Percentiles rank a stretch among this genome's conserved stretches.
Conservation (phyloP, 306 rosid genomes). For the Luffa aegyptiaca region DNA sequence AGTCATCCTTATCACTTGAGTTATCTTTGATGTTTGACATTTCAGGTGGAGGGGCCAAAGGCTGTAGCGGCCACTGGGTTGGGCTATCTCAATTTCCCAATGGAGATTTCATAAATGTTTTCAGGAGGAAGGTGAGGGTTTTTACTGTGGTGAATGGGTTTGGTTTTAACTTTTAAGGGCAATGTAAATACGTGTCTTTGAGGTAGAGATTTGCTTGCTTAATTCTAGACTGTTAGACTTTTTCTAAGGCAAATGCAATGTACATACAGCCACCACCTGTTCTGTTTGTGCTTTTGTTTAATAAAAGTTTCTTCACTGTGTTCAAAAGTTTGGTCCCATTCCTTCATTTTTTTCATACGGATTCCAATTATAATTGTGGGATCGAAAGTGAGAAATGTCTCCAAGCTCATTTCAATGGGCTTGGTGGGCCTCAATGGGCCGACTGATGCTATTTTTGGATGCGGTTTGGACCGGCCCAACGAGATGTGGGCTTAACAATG, state of each 20-base stretch:
- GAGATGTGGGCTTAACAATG: neutral
- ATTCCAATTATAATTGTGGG: neutral
- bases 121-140: neutral
- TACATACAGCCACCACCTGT: neutral
- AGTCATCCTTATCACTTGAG: neutral
- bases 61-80: slow-evolving; percentile 37
- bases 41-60: slow-evolving; percentile 82
- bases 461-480: neutral
- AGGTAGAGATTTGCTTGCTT: neutral
- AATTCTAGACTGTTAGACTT: neutral
- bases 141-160: neutral
- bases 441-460: neutral
- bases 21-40: neutral
- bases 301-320: neutral
- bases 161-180: neutral
- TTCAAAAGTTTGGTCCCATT: neutral
- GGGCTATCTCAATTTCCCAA: neutral
- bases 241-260: neutral
- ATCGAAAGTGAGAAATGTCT: neutral
- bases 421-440: neutral
- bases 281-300: neutral
- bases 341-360: neutral
- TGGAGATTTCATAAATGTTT: neutral
- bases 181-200: neutral
- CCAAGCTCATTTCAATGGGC: neutral